Percentiles rank a stretch among this genome's conserved stretches.
Conservation (phyloP, 2,329 filamentous ascomycete species). For the Stagonosporopsis rhizophila region DNA sequence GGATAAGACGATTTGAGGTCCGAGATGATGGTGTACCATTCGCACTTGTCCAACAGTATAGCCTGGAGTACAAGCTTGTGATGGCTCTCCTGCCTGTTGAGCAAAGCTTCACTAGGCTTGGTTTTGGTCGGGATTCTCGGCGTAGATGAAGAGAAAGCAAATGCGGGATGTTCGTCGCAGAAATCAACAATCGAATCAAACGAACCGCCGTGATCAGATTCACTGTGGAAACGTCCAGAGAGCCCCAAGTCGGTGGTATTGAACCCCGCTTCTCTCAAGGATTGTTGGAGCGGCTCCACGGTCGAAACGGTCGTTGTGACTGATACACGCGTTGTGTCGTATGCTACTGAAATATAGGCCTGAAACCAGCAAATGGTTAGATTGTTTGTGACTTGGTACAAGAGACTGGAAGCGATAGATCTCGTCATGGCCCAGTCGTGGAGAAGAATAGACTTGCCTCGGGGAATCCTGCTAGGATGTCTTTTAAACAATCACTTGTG, state of each 20-base stretch:
- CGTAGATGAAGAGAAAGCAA: no score
- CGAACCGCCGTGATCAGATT: background rate
- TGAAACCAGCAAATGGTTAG: background rate
- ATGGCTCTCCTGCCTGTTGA: background rate
- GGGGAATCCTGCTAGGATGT: no score
- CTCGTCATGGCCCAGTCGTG: no score
- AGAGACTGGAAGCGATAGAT: no score
- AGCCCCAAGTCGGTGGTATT: background rate
- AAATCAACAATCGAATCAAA: background rate
- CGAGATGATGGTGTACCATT: conserved; percentile 1
- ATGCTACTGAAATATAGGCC: conserved; percentile 6
- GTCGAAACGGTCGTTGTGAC: background rate
- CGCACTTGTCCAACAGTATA: conserved; percentile 4
- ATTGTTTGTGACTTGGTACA: background rate
- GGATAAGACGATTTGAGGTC: background rate
- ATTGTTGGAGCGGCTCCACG: background rate
- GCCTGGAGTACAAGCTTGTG: background rate
- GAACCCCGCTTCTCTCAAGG: background rate
- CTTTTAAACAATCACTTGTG: no score
- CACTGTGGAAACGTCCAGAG: conserved; percentile 4
- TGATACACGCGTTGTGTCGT: conserved; percentile 1
- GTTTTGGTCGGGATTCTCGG: no score
- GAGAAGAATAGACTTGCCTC: no score
- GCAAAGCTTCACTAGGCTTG: no score
- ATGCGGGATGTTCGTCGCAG: no score